Conservation (phyloP, 2,329 filamentous ascomycete genomes). For the Hypoxylon sp. region DNA sequence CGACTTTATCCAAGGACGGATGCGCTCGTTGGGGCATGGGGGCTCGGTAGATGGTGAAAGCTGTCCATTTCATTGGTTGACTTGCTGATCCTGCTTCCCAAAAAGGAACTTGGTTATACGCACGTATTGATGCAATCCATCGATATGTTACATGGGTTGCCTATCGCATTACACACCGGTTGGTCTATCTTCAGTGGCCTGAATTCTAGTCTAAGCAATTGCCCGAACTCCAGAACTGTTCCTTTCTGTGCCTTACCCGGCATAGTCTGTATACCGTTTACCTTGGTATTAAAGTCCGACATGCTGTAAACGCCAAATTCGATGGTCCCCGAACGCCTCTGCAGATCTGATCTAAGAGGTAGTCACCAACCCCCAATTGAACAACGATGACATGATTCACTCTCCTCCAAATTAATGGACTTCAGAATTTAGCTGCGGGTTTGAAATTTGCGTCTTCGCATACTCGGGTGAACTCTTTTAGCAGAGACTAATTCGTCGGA, state of each 20-base stretch:
- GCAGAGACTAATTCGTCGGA: constrained; percentile 43
- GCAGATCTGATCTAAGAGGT: not conserved
- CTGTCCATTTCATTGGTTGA: constrained; percentile 13
- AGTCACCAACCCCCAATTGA: not conserved
- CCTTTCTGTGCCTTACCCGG: not conserved
- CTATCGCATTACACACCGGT: not conserved
- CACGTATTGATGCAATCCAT: not conserved
- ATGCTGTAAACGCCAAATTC: not conserved
- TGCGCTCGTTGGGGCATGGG: constrained; percentile 2
- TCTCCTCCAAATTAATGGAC: not conserved
- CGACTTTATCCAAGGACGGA: constrained; percentile 35
- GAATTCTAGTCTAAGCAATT: not conserved
- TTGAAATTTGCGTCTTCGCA: constrained; percentile 39
- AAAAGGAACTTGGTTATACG: constrained; percentile 1
- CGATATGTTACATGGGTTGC: not conserved
- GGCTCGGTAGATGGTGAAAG: constrained; percentile 13
- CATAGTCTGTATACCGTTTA: not conserved
- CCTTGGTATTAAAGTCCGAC: not conserved
- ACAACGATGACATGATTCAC: not conserved
- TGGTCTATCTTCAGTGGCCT: not conserved
- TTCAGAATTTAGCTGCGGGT: not conserved
- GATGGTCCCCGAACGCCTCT: not conserved
- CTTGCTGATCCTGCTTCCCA: not conserved
- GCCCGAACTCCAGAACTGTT: not conserved
- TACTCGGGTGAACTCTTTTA: constrained; percentile 50